Base-by-base conservation (phyloP, 2,329 filamentous ascomycete genomes). In the Colletotrichum plurivorum region DNA sequence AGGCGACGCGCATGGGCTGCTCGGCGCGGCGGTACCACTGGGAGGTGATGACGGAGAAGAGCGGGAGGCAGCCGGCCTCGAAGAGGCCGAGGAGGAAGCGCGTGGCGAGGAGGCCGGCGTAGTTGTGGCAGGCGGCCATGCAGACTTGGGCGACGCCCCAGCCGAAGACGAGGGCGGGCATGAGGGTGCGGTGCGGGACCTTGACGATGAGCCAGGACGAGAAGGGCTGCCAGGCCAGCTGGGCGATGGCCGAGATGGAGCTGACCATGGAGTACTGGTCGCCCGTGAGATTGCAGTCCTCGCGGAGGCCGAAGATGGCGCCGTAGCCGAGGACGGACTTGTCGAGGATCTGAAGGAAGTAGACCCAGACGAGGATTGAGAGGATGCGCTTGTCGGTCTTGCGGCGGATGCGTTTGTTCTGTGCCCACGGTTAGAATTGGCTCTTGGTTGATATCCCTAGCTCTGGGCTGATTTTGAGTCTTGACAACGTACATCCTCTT, bases 361-460 rank as follows among this genome's bases (percentile, higher is more conserved):
- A 88, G n/a, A 88, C 85, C 86, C 86, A 88, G 55, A 87, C 75
- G 1, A 89, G 81, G 56, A 89, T 83, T 4, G 75, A 73, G 1
- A 92, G 81, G 63, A 92, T 89, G 31, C 83, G 82, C 56, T 82
- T 83, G 74, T 92, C 90, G 1, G 89, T 91, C 77, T 91, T 90
- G 49, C 83, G 84, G 27, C 86, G 83, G 70, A 92, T 90, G 10
- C 85, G 84, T 71, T 82, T 85, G 77, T 85, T 87, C 83, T 84
- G 48, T 25, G 41, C 12, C 10, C 22, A 43, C 8, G 1, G 56
- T 68, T 8, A 69, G 57, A 3, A 12, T 36, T 22, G 56, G 18
- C 13, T 56, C 12, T 15, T n/a, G 41, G 16, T 53, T 41, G 22
- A 39, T 0, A 31, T 5, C 6, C 5, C 16, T 43, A 5, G 12